phyloP scores from a whole-genome alignment of 2,329 filamentous ascomycete genomes.

The Fusarium pseudograminearum region DNA sequence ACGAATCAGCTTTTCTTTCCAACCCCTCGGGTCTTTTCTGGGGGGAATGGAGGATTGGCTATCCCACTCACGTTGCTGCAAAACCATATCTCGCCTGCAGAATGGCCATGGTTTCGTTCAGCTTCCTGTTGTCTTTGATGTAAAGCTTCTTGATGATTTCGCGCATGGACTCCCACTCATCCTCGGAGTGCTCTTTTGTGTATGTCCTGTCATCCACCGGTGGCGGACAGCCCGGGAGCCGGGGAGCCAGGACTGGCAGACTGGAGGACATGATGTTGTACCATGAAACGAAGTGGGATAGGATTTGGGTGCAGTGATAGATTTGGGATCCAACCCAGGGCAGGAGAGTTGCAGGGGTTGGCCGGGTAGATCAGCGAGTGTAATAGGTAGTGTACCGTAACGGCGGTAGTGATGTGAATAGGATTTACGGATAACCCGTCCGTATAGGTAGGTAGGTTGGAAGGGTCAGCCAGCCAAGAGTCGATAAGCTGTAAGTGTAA shows the following conservation, averaged over 20 bases:
- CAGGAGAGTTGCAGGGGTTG: constrained; percentile 3
- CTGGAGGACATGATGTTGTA: constrained; percentile 43
- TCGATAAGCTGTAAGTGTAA: not conserved
- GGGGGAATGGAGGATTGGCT: not conserved
- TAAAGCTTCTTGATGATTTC: constrained; percentile 52
- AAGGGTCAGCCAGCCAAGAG: not conserved
- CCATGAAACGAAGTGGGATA: constrained; percentile 33
- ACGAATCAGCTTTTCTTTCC: constrained; percentile 29
- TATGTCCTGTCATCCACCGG: constrained; percentile 44
- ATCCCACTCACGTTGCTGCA: constrained; percentile 53
- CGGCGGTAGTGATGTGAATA: constrained; percentile 26
- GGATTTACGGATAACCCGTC: constrained; percentile 17
- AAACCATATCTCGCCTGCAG: constrained; percentile 53
- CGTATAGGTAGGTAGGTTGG: constrained; percentile 18
- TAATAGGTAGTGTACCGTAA: constrained; percentile 9
- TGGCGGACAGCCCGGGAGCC: constrained; percentile 48
- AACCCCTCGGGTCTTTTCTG: not conserved
- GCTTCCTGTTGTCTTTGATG: constrained; percentile 52
- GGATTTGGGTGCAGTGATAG: constrained; percentile 3
- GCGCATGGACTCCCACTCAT: constrained; percentile 52
- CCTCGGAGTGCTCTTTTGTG: constrained; percentile 53
- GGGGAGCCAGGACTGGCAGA: constrained; percentile 52
- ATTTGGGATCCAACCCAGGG: not conserved
- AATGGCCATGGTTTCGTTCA: constrained; percentile 54
- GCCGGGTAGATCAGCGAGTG: constrained; percentile 19